Conservation (phyloP, 306 rosid species). For the Potentilla sterilis region DNA sequence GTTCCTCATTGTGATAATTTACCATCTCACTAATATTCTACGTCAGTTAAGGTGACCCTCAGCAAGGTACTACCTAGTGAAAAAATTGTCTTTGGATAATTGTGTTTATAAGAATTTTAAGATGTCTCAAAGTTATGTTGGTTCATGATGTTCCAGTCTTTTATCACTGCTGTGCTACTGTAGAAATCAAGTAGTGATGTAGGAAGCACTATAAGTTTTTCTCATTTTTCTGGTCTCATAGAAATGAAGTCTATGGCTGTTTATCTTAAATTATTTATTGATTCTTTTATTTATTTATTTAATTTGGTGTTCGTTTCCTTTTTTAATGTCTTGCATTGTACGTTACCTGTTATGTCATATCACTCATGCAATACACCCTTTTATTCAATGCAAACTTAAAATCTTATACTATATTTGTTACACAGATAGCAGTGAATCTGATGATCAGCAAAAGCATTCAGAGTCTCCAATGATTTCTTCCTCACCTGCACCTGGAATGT, state of each 20-base stretch:
- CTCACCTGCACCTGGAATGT: constrained; percentile 51
- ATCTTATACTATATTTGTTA: constrained; percentile 28
- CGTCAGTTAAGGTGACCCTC: too few relatives aligned
- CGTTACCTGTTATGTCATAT: not conserved
- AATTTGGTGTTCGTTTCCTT: constrained; percentile 16
- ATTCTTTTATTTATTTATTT: not conserved
- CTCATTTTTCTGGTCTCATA: constrained; percentile 11
- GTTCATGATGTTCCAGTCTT: not conserved
- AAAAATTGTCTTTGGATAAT: not conserved
- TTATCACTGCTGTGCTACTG: not conserved
- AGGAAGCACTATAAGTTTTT: not conserved
- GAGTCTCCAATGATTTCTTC: constrained; percentile 57
- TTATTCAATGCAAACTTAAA: constrained; percentile 18
- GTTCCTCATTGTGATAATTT: too few relatives aligned
- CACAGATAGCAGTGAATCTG: constrained; percentile 63
- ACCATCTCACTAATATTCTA: too few relatives aligned
- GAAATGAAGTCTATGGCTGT: not conserved
- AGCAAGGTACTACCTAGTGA: too few relatives aligned
- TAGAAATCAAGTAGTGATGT: not conserved
- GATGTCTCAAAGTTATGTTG: not conserved
- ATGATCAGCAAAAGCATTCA: constrained; percentile 56
- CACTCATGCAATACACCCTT: constrained; percentile 14
- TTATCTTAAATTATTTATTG: not conserved
- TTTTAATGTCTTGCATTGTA: constrained; percentile 14
- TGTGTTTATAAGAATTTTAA: not conserved